Evolutionary conservation across 2,329 filamentous ascomycete species (phyloP).

Genomic region (Pseudogymnoascus sp.): DNA sequence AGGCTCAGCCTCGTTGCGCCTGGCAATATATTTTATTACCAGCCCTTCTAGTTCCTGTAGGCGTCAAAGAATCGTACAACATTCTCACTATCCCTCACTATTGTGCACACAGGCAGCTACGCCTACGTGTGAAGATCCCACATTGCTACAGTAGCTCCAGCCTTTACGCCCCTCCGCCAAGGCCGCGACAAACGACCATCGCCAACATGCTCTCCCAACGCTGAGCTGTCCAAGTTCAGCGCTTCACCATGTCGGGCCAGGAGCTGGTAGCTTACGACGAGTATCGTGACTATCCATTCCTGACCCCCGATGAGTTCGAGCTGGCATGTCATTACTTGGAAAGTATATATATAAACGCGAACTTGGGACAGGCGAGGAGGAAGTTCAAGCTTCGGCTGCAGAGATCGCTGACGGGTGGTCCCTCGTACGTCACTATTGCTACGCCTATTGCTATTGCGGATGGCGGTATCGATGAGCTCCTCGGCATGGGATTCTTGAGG

Average conservation of each 20-base stretch:
- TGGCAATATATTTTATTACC: slow-evolving; percentile 7
- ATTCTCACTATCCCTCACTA: background rate
- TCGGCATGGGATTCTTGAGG: slow-evolving; percentile 20
- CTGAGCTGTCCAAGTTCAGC: slow-evolving; percentile 4
- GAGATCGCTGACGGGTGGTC: slow-evolving; percentile 22
- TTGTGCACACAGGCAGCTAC: background rate
- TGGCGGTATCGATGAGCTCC: slow-evolving; percentile 24
- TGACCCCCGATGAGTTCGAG: slow-evolving; percentile 55
- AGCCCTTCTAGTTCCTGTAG: background rate
- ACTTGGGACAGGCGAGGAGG: slow-evolving; percentile 45
- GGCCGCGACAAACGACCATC: background rate
- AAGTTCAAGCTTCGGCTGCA: slow-evolving; percentile 49
- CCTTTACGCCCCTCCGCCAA: background rate
- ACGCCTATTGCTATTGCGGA: slow-evolving; percentile 22
- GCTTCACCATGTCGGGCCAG: slow-evolving; percentile 3
- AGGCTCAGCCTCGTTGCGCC: slow-evolving; percentile 9
- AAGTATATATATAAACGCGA: slow-evolving; percentile 50
- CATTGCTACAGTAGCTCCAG: background rate
- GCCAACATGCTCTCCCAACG: background rate
- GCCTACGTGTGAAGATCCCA: background rate
- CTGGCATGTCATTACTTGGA: slow-evolving; percentile 58
- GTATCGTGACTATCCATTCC: slow-evolving; percentile 49
- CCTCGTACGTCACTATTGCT: slow-evolving; percentile 26
- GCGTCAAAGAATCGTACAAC: background rate
- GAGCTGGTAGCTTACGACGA: slow-evolving; percentile 18